phyloP scores from a whole-genome alignment of 2,329 filamentous ascomycete species.

The Aotearoamyces nothofagi region DNA sequence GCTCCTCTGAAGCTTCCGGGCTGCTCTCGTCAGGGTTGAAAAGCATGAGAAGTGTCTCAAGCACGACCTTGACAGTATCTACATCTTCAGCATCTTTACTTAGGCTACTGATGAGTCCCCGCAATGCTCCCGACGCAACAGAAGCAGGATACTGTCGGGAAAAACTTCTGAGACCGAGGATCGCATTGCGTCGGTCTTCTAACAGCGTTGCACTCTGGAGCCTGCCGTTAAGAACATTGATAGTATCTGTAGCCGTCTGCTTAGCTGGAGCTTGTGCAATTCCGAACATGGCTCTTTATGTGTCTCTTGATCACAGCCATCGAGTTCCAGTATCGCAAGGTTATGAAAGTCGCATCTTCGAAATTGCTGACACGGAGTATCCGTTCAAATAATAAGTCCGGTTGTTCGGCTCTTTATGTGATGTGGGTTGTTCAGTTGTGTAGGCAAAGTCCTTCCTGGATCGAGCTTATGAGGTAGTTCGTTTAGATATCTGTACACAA shows the following conservation, averaged over 20 bases:
- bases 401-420: too few species aligned
- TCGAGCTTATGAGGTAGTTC: too few species aligned
- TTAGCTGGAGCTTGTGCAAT: slow-evolving; percentile 68
- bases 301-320: slow-evolving; percentile 2
- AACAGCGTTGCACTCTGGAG: slow-evolving; percentile 80
- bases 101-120: slow-evolving; percentile 73
- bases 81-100: slow-evolving; percentile 85
- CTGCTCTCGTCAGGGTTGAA: slow-evolving; percentile 61
- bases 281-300: slow-evolving; percentile 37
- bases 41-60: slow-evolving; percentile 91
- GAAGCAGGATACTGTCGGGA: slow-evolving; percentile 93
- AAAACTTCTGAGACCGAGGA: slow-evolving; percentile 85
- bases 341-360: too few species aligned
- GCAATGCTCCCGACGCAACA: slow-evolving; percentile 82
- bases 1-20: slow-evolving; percentile 89
- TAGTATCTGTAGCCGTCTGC: slow-evolving; percentile 92
- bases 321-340: slow-evolving; percentile 1
- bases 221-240: slow-evolving; percentile 75
- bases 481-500: too few species aligned
- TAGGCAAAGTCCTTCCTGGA: too few species aligned
- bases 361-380: too few species aligned
- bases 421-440: too few species aligned
- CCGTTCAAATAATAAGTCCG: too few species aligned
- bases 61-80: slow-evolving; percentile 85
- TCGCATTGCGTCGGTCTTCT: slow-evolving; percentile 86